Evolutionary conservation across 306 rosid genomes (phyloP).

Genomic region (Gynostemma pentaphyllum): DNA sequence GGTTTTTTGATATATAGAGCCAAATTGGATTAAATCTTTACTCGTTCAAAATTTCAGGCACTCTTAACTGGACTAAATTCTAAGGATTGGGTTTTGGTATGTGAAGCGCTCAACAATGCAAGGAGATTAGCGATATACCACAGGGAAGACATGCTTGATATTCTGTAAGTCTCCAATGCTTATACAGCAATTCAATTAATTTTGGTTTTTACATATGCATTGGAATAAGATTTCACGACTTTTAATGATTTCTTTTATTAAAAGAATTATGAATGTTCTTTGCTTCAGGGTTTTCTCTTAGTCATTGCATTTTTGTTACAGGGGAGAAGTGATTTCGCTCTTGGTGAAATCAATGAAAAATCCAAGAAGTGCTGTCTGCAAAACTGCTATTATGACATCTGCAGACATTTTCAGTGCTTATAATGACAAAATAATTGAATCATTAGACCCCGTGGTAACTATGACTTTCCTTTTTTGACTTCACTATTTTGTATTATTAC

Average conservation of each 20-base stretch:
- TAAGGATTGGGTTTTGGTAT: conserved; percentile 77
- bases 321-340: conserved; percentile 64
- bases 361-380: conserved; percentile 96
- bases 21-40: conserved; percentile 3
- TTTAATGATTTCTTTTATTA: not conserved
- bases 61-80: conserved; percentile 68
- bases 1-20: conserved; percentile 1
- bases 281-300: not conserved
- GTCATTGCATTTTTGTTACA: conserved; percentile 19
- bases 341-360: conserved; percentile 73
- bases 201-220: not conserved
- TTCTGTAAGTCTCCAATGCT: conserved; percentile 49
- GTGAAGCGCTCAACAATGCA: conserved; percentile 80
- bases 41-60: conserved; percentile 41
- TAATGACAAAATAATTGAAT: conserved; percentile 60
- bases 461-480: conserved; percentile 9
- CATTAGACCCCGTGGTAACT: conserved; percentile 82
- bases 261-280: not conserved
- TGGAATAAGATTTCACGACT: not conserved
- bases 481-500: not conserved
- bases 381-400: conserved; percentile 95
- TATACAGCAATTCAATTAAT: conserved; percentile 1
- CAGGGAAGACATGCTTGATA: conserved; percentile 57
- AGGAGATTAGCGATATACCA: conserved; percentile 70
- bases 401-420: conserved; percentile 82